A percentile compares a stretch with the other conserved stretches of the same genome.
phyloP scores from a whole-genome alignment of 139 green algal genomes.

The Chlamydomonas urium region DNA sequence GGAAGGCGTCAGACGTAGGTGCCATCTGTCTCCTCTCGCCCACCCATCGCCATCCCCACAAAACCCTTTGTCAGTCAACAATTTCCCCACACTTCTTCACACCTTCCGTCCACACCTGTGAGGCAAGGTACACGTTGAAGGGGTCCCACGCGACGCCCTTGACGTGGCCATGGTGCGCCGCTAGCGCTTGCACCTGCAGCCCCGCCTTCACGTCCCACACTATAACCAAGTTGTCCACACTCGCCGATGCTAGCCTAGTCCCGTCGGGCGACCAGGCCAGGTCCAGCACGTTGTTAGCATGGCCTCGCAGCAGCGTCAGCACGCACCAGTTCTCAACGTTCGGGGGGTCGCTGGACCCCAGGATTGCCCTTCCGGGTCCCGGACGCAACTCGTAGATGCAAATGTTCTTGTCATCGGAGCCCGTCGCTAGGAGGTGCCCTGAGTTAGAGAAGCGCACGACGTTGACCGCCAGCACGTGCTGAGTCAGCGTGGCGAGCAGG shows the following conservation, averaged over 20 bases:
- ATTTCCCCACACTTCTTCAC: too few relatives aligned
- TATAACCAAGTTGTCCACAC: slow-evolving; percentile 77
- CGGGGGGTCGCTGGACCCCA: slow-evolving; percentile 51
- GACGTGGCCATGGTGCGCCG: slow-evolving; percentile 60
- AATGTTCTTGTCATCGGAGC: slow-evolving; percentile 72
- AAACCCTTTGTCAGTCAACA: too few relatives aligned
- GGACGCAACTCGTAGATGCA: slow-evolving; percentile 54
- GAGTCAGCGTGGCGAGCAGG: slow-evolving; percentile 70
- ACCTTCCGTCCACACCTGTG: slow-evolving; percentile 38
- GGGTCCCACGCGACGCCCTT: slow-evolving; percentile 98
- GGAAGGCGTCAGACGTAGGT: background rate
- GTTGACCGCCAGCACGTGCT: slow-evolving; percentile 76
- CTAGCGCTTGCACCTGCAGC: slow-evolving; percentile 12
- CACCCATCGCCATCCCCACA: background rate
- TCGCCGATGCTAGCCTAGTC: slow-evolving; percentile 67
- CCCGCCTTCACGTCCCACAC: slow-evolving; percentile 42
- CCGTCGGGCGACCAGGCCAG: slow-evolving; percentile 80
- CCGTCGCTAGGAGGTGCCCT: slow-evolving; percentile 59
- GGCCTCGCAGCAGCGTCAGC: slow-evolving; percentile 55
- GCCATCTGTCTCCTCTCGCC: background rate
- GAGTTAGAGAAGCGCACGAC: slow-evolving; percentile 72
- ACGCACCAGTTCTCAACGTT: slow-evolving; percentile 88
- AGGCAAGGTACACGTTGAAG: slow-evolving; percentile 81
- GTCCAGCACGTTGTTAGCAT: slow-evolving; percentile 81
- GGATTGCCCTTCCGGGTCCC: slow-evolving; percentile 40